phyloP scores from a whole-genome alignment of 108 stramenopile species.

The Discostella pseudostelligera region DNA sequence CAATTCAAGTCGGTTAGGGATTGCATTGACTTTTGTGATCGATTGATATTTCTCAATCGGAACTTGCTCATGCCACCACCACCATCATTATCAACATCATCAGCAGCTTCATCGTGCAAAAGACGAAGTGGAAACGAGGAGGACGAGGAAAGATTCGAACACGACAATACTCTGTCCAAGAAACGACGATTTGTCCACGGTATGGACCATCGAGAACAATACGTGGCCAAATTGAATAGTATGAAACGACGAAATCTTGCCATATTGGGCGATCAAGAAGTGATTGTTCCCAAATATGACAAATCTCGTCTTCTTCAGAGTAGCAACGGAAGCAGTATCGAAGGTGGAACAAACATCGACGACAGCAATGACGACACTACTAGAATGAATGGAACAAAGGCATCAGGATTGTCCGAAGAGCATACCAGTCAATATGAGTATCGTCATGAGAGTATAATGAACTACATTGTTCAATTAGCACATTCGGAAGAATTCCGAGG shows the following conservation, averaged over 20 bases:
- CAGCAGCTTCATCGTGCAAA: too few relatives aligned
- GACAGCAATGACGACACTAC: too few relatives aligned
- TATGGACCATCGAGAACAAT: conserved; percentile 27
- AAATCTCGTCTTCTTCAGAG: neutral
- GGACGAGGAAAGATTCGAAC: too few relatives aligned
- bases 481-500: conserved; percentile 40
- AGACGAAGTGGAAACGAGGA: too few relatives aligned
- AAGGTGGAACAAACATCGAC: neutral
- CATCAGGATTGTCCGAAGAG: too few relatives aligned
- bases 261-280: conserved; percentile 15
- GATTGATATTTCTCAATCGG: conserved; percentile 38
- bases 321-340: neutral
- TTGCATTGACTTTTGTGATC: conserved; percentile 42
- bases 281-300: neutral
- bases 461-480: conserved; percentile 38
- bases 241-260: conserved; percentile 18
- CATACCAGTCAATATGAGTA: too few relatives aligned
- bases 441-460: conserved; percentile 22
- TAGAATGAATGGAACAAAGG: too few relatives aligned
- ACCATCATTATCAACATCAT: neutral
- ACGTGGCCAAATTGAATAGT: conserved; percentile 9
- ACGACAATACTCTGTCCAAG: too few relatives aligned
- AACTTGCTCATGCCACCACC: conserved; percentile 17
- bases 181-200: conserved; percentile 7
- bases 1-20: conserved; percentile 33